A percentile compares a stretch with the other conserved stretches of the same genome.
Evolutionary conservation across 2,329 filamentous ascomycete genomes (phyloP).

Genomic region (Pestalotiopsis sp.): DNA sequence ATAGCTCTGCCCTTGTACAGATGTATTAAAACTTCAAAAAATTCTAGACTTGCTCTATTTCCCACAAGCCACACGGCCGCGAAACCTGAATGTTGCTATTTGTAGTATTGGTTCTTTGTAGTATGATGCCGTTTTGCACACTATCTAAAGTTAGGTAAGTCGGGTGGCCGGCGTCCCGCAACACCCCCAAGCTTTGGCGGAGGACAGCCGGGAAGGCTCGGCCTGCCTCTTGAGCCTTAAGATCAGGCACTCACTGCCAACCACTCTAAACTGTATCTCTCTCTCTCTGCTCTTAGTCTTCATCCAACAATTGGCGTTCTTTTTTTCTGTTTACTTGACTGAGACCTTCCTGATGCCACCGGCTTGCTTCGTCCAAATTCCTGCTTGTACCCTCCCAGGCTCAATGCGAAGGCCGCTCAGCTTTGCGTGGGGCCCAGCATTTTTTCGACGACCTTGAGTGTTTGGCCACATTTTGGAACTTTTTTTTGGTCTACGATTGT

Average conservation of each 20-base stretch:
- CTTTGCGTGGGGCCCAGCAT: slow-evolving; percentile 2
- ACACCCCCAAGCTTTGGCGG: not conserved
- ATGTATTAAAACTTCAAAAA: slow-evolving; percentile 28
- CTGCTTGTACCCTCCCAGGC: not conserved
- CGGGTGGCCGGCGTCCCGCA: not conserved
- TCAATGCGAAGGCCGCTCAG: not conserved
- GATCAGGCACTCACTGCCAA: not conserved
- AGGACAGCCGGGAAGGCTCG: not conserved
- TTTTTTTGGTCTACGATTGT: not conserved
- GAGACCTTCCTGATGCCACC: not conserved
- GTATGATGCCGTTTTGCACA: slow-evolving; percentile 5
- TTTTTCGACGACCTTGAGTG: not conserved
- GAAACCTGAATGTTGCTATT: not conserved
- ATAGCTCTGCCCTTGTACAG: slow-evolving; percentile 27
- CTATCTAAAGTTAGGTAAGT: not conserved
- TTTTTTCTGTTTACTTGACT: not conserved
- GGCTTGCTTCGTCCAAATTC: not conserved
- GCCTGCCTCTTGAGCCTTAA: not conserved
- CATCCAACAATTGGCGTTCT: not conserved
- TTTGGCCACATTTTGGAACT: not conserved
- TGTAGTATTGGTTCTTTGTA: not conserved
- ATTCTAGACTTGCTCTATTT: slow-evolving; percentile 11
- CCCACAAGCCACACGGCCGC: not conserved
- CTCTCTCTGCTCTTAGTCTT: not conserved
- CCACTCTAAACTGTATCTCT: not conserved